Evolutionary conservation across 2,329 filamentous ascomycete genomes (phyloP).

Genomic region (Conoideocrella luteorostrata): DNA sequence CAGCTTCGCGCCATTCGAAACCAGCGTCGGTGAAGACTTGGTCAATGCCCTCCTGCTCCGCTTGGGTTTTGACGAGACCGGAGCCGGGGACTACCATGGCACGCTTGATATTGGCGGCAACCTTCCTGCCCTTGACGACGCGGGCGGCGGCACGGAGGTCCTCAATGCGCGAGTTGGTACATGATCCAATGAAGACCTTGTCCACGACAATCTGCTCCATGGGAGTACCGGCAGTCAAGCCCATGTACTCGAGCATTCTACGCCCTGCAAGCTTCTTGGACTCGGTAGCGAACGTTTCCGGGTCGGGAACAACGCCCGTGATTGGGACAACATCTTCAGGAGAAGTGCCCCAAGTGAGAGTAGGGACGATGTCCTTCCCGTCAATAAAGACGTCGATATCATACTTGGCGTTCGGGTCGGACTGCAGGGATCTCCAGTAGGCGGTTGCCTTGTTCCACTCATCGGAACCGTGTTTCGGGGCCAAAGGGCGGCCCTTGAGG

Average conservation of each 20-base stretch:
- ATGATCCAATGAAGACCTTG: constrained; percentile 97
- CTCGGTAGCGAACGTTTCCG: constrained; percentile 76
- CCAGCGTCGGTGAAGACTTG: constrained; percentile 88
- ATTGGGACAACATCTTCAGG: constrained; percentile 96
- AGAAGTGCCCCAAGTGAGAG: constrained; percentile 93
- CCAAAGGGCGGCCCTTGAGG: constrained; percentile 82
- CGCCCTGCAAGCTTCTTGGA: constrained; percentile 73
- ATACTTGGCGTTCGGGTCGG: constrained; percentile 82
- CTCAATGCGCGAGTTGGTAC: constrained; percentile 95
- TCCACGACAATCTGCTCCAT: constrained; percentile 91
- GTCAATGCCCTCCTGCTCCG: constrained; percentile 86
- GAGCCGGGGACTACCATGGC: constrained; percentile 97
- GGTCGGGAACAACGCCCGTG: constrained; percentile 81
- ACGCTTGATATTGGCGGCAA: constrained; percentile 82
- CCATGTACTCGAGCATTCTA: constrained; percentile 93
- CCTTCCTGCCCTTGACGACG: constrained; percentile 79
- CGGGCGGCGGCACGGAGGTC: constrained; percentile 83
- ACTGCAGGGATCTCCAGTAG: constrained; percentile 83
- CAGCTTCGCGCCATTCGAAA: constrained; percentile 97
- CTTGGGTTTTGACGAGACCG: constrained; percentile 85
- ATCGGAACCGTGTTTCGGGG: constrained; percentile 73
- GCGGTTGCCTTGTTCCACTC: constrained; percentile 84
- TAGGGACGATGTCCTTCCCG: constrained; percentile 86
- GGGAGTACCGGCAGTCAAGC: constrained; percentile 72
- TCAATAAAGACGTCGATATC: constrained; percentile 87